Base-by-base conservation (phyloP, 441 rosid species). In the Melastoma candidum region DNA sequence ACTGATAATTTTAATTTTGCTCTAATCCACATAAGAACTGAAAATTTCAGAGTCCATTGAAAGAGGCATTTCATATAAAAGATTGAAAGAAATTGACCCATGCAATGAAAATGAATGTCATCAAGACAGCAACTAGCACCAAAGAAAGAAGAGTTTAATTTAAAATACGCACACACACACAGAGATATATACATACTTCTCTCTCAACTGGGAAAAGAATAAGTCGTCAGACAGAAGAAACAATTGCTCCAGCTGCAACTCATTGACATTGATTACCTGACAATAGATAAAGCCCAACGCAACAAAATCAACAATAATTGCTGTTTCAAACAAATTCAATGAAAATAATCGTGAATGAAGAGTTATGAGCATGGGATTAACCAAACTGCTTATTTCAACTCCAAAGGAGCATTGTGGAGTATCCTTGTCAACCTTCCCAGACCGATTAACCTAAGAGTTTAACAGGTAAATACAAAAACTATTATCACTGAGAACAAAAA, bases 391-490 rank as follows among this genome's bases (percentile, higher is more conserved):
- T 56, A 87, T 53, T 67, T 85, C 90, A 46, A 89, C 87, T 49
- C 69, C 63, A 68, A 92, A 66, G 44, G 87, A 83, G 71, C 77
- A 87, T 73, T 87, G 96, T 43, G 95, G 95, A 59, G 78, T 65
- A 72, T 83, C 85, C 52, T 69, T 65, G 64, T 73, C 76, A 69
- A 81, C 82, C 74, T 76, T 84, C 65, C 85, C 98, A 58, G 85
- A 76, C 68, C 80, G 82, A 66, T 84, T 78, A 60, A 85, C 82
- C 98, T 92, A 70, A 54, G 56, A 24, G 54, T 29, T 29, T 29
- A 54, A 44, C 54, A 26, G 48, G 14, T 47, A 59, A 64, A 61
- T 24, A 26, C 53, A 55, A 63, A 55, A 44, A 22, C 13, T 45
- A 24, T 26, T 53, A 27, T 49, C 32, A 14, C 26, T 10, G 54